These are phyloP conservation scores for Flaveria robusta DNA, from an alignment of 129 eudicot genomes.

Conservation along the genomic window DNA sequence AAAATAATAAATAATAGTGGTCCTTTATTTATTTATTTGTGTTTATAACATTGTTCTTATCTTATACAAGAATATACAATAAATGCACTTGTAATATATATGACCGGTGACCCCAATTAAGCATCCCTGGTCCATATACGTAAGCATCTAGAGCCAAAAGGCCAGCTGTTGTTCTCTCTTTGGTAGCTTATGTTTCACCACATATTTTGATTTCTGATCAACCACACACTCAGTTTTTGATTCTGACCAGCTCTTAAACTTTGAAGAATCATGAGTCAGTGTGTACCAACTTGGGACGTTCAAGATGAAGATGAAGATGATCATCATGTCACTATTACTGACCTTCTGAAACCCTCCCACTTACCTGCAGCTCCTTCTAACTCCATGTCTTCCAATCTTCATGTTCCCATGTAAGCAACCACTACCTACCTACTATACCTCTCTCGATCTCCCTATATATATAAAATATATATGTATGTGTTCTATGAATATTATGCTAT, in stretches of 20 bases:
- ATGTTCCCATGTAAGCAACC: constrained; percentile 33
- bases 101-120: constrained; percentile 42
- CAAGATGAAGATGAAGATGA: constrained; percentile 20
- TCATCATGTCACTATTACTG: neutral
- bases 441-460: no score
- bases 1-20: constrained; percentile 32
- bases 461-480: no score
- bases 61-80: constrained; percentile 8
- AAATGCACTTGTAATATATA: constrained; percentile 21
- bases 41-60: constrained; percentile 41
- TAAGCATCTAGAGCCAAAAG: constrained; percentile 35
- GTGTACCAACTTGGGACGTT: constrained; percentile 77
- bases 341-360: neutral
- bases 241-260: neutral
- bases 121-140: constrained; percentile 34
- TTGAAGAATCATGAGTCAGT: constrained; percentile 49
- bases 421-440: no score
- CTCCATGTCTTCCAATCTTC: constrained; percentile 25
- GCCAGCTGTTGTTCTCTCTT: constrained; percentile 30
- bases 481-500: no score
- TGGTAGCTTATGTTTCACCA: constrained; percentile 24
- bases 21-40: constrained; percentile 2
- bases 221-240: constrained; percentile 5
- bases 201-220: constrained; percentile 14
- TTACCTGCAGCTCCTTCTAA: constrained; percentile 22